Evolutionary conservation across 2,329 filamentous ascomycete species (phyloP).

Genomic region (Sclerotinia borealis): DNA sequence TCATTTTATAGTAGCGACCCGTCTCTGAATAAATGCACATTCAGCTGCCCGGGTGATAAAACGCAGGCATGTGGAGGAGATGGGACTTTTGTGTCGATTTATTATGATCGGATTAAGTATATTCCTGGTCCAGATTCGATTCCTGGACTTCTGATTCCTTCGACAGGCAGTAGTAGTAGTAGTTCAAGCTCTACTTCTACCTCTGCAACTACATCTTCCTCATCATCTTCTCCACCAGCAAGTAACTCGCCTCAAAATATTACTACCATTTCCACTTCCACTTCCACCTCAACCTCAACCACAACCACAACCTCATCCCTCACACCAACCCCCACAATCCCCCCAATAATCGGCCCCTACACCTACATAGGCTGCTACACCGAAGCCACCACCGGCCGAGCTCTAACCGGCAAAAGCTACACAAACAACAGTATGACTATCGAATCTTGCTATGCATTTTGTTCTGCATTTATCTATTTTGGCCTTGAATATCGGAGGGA

Average conservation of each 20-base stretch:
- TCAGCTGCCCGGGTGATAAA: constrained; percentile 20
- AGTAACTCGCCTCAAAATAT: not conserved
- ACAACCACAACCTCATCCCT: constrained; percentile 4
- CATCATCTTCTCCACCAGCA: constrained; percentile 2
- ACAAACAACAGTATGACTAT: constrained; percentile 24
- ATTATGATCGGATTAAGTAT: constrained; percentile 31
- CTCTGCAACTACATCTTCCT: constrained; percentile 9
- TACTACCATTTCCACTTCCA: constrained; percentile 10
- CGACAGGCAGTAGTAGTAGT: not conserved
- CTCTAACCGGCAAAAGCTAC: constrained; percentile 20
- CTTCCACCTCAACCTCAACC: not conserved
- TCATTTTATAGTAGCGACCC: constrained; percentile 18
- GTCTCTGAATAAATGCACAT: constrained; percentile 21
- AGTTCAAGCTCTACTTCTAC: not conserved
- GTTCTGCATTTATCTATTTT: constrained; percentile 26
- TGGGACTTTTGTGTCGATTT: constrained; percentile 32
- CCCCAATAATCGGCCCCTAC: constrained; percentile 13
- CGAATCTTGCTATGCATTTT: constrained; percentile 29
- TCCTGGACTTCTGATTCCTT: not conserved
- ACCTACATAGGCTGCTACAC: constrained; percentile 32
- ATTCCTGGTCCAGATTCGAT: constrained; percentile 14
- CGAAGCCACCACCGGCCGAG: constrained; percentile 27
- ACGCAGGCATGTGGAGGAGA: constrained; percentile 27
- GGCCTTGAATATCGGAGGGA: constrained; percentile 34
- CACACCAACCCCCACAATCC: constrained; percentile 6